Evolutionary conservation across 805 yeast genomes (phyloP).

Genomic region (Teunomyces pallodes): DNA sequence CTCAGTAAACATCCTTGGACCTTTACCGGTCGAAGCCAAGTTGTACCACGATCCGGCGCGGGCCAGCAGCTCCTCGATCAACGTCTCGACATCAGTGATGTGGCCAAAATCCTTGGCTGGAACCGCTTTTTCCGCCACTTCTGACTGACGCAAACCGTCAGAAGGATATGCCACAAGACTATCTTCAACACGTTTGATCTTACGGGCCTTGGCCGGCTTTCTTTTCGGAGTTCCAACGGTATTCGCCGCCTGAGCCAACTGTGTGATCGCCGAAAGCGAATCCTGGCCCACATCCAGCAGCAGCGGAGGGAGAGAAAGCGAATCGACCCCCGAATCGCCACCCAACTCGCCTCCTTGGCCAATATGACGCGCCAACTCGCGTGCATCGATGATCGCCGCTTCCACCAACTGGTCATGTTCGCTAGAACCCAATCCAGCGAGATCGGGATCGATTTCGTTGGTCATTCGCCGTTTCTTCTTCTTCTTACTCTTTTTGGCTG

Average conservation of each 20-base stretch:
- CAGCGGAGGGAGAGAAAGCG: not conserved
- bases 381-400: conserved; percentile 68
- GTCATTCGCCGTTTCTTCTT: conserved; percentile 14
- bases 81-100: conserved; percentile 27
- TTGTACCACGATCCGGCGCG: conserved; percentile 36
- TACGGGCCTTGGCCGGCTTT: conserved; percentile 7
- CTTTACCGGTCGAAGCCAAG: conserved; percentile 12
- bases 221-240: conserved; percentile 13
- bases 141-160: not conserved
- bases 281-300: conserved; percentile 6
- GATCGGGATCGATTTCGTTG: conserved; percentile 38
- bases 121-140: not conserved
- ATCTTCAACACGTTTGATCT: conserved; percentile 8
- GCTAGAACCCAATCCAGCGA: conserved; percentile 34
- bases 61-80: conserved; percentile 34
- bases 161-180: conserved; percentile 5
- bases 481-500: conserved; percentile 9
- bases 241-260: conserved; percentile 29
- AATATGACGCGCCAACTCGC: conserved; percentile 52
- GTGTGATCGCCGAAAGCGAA: conserved; percentile 24
- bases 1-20: conserved; percentile 49
- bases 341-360: conserved; percentile 6
- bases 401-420: conserved; percentile 67
- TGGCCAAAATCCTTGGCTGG: conserved; percentile 19
- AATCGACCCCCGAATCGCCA: conserved; percentile 1